Base-by-base conservation (phyloP, 1,139 yeast species). In the Magnusiomyces paraingens region DNA sequence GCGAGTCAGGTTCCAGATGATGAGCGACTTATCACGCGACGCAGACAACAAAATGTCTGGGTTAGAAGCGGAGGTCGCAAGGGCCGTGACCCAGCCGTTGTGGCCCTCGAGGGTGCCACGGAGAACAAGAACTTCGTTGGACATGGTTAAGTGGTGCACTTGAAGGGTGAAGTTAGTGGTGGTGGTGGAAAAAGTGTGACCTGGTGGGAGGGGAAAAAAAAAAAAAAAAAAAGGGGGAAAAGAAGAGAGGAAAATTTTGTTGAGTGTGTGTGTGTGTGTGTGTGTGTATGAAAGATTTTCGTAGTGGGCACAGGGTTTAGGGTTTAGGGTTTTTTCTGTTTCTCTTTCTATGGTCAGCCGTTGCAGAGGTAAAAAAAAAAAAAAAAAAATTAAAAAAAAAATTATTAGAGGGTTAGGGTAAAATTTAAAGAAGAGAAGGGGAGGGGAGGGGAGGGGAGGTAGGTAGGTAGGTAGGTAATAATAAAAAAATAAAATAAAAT, bases 1-100 rank as follows among this genome's bases (percentile, higher is more conserved):
- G 73, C 96, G 93, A 74, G 98, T 91, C 79, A 91, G 84, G 80
- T 89, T 86, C 99, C 98, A 93, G 77, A 93, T 90, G 81, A 94
- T 91, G 77, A 93, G 83, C 71, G 95, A 83, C 86, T 93, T 91
- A 80, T 93, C 99, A 82, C 99, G 88, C 74, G 99, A 93, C 76
- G 94, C 96, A 72, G 99, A 94, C 77, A 93, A 83, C 73, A 93
- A 86, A 74, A 93, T 81, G 78, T 94, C 97, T 79, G 99, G 99
- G 84, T 90, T 90, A 75, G 93, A 93, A 72, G 93, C 88, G 74
- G 96, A 86, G 80, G 98, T 93, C 79, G 98, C 96, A 72, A 93
- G 83, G 77, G 97, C 84, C 67, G 99, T 93, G 74, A 93, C 99
- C 98, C 98, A 93, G 72, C 72, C 54, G 51, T 57, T 51, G 52